Base-by-base conservation (phyloP, 352 stramenopile species). In the Thraustochytrium sp. region DNA sequence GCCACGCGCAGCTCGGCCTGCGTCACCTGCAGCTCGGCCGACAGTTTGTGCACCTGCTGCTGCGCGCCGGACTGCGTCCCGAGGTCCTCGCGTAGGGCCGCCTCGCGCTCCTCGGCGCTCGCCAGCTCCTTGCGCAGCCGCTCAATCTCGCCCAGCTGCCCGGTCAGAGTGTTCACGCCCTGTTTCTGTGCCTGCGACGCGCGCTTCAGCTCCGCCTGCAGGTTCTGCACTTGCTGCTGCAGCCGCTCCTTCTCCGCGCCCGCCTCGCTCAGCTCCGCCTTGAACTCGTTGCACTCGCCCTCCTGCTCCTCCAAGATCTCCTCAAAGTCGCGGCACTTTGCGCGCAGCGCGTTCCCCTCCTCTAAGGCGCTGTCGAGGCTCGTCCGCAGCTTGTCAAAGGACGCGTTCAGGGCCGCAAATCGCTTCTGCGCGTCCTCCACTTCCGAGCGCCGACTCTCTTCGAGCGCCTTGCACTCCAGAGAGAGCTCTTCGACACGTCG, bases 141-240 rank as follows among this genome's bases (percentile, higher is more conserved):
- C 51, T 80, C 68, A 64, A 80, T 80, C 46, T 80, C 68, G n/a
- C 51, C n/a, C 34, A 65, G 68, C 51, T 80, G 68, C 4, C 46
- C 51, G 13, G n/a, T 65, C 34, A 80, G 63, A 3, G 46, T 65
- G 53, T 34, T 80, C n/a, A 64, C 68, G 34, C 68, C 68, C n/a
- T 72, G 46, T 44, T 80, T 61, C 18, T 80, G 46, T 4, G 23
- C 49, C 8, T 64, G 42, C 34, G 68, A 55, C 21, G 23, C 2
- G 11, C 26, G 40, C 16, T 72, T 40, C n/a, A 75, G 21, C 2
- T 80, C 51, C 13, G 21, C 26, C 44, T 80, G 44, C 51, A 80
- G 38, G 63, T 61, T 80, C 26, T 64, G 18, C 26, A 80, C 51
- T 34, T 80, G 46, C 26, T 80, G 51, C 13, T 23, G 34, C 48